Conservation (phyloP, 2,329 filamentous ascomycete species). For the Diaporthe batatas region DNA sequence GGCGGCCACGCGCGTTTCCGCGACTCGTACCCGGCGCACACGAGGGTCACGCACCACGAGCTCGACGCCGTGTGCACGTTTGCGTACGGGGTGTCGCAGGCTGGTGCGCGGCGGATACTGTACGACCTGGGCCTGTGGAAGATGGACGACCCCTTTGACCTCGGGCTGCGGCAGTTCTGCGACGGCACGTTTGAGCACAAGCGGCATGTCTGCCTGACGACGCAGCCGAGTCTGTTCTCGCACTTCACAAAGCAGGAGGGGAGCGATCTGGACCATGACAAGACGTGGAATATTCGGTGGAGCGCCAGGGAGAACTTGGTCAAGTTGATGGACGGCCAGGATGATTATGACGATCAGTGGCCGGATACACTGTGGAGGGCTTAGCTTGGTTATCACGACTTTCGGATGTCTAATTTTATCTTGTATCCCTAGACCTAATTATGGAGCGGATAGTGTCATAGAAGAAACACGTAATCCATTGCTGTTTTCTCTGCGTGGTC, state of each 20-base stretch:
- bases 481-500: too few species aligned
- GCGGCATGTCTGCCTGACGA: slow-evolving; percentile 10
- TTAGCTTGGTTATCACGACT: background rate
- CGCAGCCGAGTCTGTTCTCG: slow-evolving; percentile 18
- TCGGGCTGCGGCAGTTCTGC: slow-evolving; percentile 17
- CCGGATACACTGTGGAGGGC: background rate
- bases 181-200: slow-evolving; percentile 14
- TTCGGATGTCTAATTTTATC: background rate
- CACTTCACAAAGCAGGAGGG: slow-evolving; percentile 17
- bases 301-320: slow-evolving; percentile 16
- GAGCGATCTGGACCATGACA: slow-evolving; percentile 14
- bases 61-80: slow-evolving; percentile 22
- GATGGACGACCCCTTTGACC: slow-evolving; percentile 20
- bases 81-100: slow-evolving; percentile 14
- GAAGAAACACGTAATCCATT: too few species aligned
- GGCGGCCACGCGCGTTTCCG: slow-evolving; percentile 20
- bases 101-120: background rate
- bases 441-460: background rate
- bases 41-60: slow-evolving; percentile 17
- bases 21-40: slow-evolving; percentile 7
- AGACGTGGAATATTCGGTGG: slow-evolving; percentile 18
- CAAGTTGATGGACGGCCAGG: background rate
- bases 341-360: slow-evolving; percentile 21
- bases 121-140: slow-evolving; percentile 9
- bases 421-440: background rate